Base-by-base conservation (phyloP, 164 flowering plant species). In the Magnolia changhungtana region DNA sequence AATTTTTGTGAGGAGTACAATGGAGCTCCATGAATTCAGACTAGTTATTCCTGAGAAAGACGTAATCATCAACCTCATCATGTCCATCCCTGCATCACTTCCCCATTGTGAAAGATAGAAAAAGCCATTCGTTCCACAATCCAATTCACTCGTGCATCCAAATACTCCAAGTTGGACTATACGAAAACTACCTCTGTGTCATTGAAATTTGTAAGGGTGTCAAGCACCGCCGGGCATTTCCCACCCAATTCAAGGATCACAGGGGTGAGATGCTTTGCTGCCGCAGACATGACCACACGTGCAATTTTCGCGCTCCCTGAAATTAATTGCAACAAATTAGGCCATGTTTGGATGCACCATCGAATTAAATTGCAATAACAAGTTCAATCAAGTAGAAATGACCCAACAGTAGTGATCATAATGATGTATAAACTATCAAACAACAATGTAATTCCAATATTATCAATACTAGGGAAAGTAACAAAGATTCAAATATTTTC, bases 231-330 rank as follows among this genome's bases (percentile, higher is more conserved):
- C 14, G 99, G 97, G 82, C 97, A 87, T 86, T 94, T 96, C 74
- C 98, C 99, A 13, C 99, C 98, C 63, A 94, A 87, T 84, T 96
- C 99, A 14, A 94, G 79, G 9, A 92, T 88, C 23, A 96, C 97
- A 24, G 99, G 99, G 0, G 99, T 94, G 31, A 94, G 82, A 81
- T 96, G 91, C 73, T 88, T 89, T 13, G 89, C 96, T 27, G 97
- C 98, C 69, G 97, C 97, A 50, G 91, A 21, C 96, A 92, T 86
- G 76, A 96, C 88, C 8, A 91, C 74, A 5, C 90, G 82, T 3
- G 89, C 99, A 29, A 92, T 88, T 63, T 80, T 76, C 27, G 86
- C 80, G 84, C 94, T 92, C 71, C 98, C 98, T 91, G 85, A 81
- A 59, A 8, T 29, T 19, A 31, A 18, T 18, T 49, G 23, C 18